A percentile compares a stretch with the other conserved stretches of the same genome.
These are phyloP conservation scores for Austroboletus niveus DNA, from an alignment of 1,284 basidiomycete genomes.

Conservation along the genomic window DNA sequence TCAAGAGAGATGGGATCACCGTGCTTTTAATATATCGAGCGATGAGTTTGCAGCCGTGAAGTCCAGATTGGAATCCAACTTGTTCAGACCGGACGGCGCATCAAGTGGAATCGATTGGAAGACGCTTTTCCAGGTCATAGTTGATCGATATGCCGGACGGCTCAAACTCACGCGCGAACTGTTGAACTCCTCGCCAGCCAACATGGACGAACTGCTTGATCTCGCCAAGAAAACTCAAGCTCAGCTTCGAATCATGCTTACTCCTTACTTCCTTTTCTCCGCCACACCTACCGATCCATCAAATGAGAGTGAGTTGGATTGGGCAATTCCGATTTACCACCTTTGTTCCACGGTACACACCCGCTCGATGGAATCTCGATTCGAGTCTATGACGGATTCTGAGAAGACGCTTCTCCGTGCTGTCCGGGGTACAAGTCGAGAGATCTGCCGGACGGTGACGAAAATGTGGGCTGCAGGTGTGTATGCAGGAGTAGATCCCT, in stretches of 20 bases:
- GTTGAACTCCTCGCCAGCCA: conserved; percentile 26
- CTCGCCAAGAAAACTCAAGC: conserved; percentile 16
- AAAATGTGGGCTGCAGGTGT: conserved; percentile 44
- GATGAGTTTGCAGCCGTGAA: conserved; percentile 17
- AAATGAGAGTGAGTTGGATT: conserved; percentile 9
- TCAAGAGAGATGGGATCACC: conserved; percentile 29
- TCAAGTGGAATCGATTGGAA: conserved; percentile 45
- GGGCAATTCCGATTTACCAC: conserved; percentile 27
- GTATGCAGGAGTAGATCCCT: conserved; percentile 30
- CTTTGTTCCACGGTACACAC: conserved; percentile 39
- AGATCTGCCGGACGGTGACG: conserved; percentile 47
- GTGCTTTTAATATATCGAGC: conserved; percentile 29
- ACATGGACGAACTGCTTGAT: conserved; percentile 8
- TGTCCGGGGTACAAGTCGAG: conserved; percentile 36
- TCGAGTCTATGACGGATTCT: conserved; percentile 31
- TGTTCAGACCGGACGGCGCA: conserved; percentile 12
- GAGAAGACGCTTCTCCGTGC: conserved; percentile 37
- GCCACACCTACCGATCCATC: conserved; percentile 2
- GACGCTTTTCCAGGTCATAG: conserved; percentile 38
- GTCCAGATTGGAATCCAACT: conserved; percentile 21
- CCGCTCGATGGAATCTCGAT: conserved; percentile 17
- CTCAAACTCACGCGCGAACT: conserved; percentile 40
- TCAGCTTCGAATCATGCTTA: conserved; percentile 25
- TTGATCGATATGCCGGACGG: conserved; percentile 43
- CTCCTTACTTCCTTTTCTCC: conserved; percentile 21